Base-by-base conservation (phyloP, 441 rosid species). In the Brassica hybrid region DNA sequence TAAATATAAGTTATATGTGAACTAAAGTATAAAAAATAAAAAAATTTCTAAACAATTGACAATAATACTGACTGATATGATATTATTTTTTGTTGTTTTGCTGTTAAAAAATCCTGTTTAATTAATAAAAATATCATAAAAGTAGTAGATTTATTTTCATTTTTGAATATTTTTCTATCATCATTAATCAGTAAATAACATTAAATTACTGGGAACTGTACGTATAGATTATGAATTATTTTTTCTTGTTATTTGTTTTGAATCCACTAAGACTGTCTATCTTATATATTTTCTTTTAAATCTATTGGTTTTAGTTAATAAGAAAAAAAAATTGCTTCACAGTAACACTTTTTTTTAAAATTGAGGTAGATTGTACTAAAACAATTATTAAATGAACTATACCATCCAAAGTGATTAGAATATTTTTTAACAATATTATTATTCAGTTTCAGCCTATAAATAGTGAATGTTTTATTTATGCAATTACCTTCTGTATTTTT, bases 31-130 rank as follows among this genome's bases (percentile, higher is more conserved):
- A 19, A 19, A 19, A 19, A 19, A 19, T 19, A 19, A 19, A 19
- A 19, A 30, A 5, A 30, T 30, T 30, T 30, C 5, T 30, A 34
- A 34, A 34, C 38, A 34, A 34, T 7, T 34, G 8, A 34, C 38
- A 34, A 41, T 41, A 41, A 41, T 41, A 41, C 10, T 41, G 3
- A 41, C 13, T 41, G 48, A 41, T 41, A 8, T 38, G 21, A 19
- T 32, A 32, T 6, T 32, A 4, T 8, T 2, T 7, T 36, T 36
- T 36, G 36, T 32, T 27, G 34, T 30, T 30, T 36, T 36, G 41
- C 7, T 36, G 41, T 36, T 27, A 8, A 38, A 38, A 38, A 38
- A 38, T 11, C 3, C 9, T 43, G 89, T 84, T 66, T 86, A 9
- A 38, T 38, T 38, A 38, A 38, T 38, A 38, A 38, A 38, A 38